A percentile compares a stretch with the other conserved stretches of the same genome.
Conservation (phyloP, 305 asterid species). For the Fraxinus sp. region DNA sequence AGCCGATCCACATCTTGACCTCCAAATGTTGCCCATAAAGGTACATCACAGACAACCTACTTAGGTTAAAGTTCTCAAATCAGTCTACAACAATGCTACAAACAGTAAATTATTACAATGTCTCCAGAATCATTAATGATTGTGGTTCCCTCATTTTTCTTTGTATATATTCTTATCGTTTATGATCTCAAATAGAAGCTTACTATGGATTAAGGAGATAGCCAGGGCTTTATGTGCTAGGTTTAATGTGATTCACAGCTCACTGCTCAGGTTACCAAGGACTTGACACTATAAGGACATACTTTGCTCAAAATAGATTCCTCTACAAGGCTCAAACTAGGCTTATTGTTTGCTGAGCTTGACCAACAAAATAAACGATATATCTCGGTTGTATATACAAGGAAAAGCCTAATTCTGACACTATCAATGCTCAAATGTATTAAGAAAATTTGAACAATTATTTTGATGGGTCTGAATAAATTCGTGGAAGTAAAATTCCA, state of each 20-base stretch:
- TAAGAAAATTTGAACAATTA: background rate
- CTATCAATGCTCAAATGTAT: background rate
- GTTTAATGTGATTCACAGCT: background rate
- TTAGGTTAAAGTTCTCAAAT: slow-evolving; percentile 24
- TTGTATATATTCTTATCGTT: background rate
- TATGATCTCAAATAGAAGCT: background rate
- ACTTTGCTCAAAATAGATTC: background rate
- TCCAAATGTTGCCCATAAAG: slow-evolving; percentile 88
- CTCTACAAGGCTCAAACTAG: background rate
- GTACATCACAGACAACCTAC: slow-evolving; percentile 80
- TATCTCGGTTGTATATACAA: background rate
- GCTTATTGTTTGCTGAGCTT: background rate
- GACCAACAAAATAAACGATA: background rate
- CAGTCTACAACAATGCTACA: slow-evolving; percentile 11
- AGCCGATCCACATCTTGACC: slow-evolving; percentile 98
- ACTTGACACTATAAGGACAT: background rate
- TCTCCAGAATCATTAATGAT: background rate
- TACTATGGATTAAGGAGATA: background rate
- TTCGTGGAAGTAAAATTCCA: background rate
- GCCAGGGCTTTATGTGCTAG: background rate
- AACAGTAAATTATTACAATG: background rate
- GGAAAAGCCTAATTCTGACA: background rate
- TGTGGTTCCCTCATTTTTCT: background rate
- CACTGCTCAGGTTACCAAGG: background rate
- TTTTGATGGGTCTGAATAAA: background rate